These are phyloP conservation scores for Westerdykella ornata DNA, from an alignment of 2,329 filamentous ascomycete genomes.

Conservation along the genomic window DNA sequence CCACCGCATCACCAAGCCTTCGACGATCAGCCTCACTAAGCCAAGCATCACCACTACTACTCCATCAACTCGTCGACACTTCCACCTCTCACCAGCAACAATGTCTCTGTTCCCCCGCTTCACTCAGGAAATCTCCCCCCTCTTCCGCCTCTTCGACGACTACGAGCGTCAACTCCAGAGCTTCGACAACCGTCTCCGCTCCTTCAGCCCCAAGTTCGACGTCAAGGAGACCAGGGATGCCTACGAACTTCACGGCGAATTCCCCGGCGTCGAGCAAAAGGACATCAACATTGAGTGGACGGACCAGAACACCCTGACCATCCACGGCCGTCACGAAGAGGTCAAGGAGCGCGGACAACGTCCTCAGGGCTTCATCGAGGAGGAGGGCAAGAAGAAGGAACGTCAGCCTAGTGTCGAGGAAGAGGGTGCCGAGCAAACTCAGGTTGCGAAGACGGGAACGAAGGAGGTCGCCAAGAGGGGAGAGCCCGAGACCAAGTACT, in stretches of 20 bases:
- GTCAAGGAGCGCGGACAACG: conserved; percentile 52
- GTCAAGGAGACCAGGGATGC: conserved; percentile 60
- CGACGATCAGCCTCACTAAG: conserved; percentile 6
- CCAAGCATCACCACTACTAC: conserved; percentile 5
- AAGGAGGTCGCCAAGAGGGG: conserved; percentile 35
- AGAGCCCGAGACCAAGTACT: conserved; percentile 52
- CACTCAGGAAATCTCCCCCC: conserved; percentile 38
- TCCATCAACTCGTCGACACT: conserved; percentile 11
- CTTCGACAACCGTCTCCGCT: conserved; percentile 36
- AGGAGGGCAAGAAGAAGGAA: conserved; percentile 20
- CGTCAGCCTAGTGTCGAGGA: conserved; percentile 60
- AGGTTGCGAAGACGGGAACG: conserved; percentile 31
- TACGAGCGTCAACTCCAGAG: conserved; percentile 37
- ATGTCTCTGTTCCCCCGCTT: conserved; percentile 42
- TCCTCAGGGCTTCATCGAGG: conserved; percentile 45
- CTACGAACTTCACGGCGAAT: conserved; percentile 75
- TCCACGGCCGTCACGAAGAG: conserved; percentile 64
- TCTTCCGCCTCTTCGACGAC: conserved; percentile 46
- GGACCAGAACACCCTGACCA: conserved; percentile 63
- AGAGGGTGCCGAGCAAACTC: conserved; percentile 37
- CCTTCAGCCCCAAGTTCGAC: conserved; percentile 73
- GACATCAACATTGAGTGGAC: conserved; percentile 73
- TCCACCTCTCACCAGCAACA: conserved; percentile 20
- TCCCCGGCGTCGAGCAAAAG: conserved; percentile 68
- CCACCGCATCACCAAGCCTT: conserved; percentile 25